Percentiles rank a stretch among this genome's conserved stretches.
Conservation (phyloP, 345 rosid genomes). For the Lepidium aucheri region DNA sequence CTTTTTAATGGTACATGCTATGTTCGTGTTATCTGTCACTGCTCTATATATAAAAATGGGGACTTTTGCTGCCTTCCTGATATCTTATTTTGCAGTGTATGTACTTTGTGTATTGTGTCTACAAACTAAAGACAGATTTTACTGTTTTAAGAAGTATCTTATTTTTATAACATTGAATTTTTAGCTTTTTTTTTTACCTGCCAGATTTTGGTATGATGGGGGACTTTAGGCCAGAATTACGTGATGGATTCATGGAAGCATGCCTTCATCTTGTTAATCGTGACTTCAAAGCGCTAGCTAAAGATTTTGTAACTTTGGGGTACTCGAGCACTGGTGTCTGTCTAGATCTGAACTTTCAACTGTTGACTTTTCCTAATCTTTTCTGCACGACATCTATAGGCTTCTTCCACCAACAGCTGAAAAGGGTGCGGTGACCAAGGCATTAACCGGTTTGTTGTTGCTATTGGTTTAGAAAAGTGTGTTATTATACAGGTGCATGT, state of each 20-base stretch:
- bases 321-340: constrained; percentile 29
- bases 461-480: constrained; percentile 4
- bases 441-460: constrained; percentile 61
- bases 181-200: constrained; percentile 11
- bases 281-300: constrained; percentile 75
- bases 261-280: constrained; percentile 97
- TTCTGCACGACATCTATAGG: constrained; percentile 36
- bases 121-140: not conserved
- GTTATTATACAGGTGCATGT: not conserved
- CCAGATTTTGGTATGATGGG: constrained; percentile 99
- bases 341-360: constrained; percentile 15
- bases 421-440: constrained; percentile 69
- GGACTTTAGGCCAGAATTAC: constrained; percentile 84
- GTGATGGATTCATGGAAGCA: constrained; percentile 89
- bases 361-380: constrained; percentile 15
- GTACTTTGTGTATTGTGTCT: not conserved
- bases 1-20: not conserved
- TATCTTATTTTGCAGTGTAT: not conserved
- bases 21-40: not conserved
- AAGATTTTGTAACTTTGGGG: constrained; percentile 95
- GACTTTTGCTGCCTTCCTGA: not conserved
- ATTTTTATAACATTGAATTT: constrained; percentile 21
- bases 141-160: not conserved
- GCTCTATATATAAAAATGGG: not conserved
- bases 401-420: constrained; percentile 87